Evolutionary conservation across 2,329 filamentous ascomycete genomes (phyloP), one percentile per base, ranked within the genome.

Genomic region (Trichoderma sp.): DNA sequence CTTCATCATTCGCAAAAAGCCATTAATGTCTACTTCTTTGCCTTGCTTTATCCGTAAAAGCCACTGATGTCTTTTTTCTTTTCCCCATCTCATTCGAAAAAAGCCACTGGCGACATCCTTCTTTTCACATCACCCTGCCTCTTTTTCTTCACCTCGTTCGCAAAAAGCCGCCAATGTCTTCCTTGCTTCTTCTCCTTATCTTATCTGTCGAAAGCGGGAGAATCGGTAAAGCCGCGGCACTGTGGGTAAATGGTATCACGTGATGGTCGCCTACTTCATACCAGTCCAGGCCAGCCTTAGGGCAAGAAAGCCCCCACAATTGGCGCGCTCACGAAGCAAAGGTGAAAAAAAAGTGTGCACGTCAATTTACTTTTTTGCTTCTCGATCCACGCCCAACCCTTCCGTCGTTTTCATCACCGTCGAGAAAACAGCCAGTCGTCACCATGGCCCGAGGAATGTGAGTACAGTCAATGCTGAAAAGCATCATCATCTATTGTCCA

Each of bases 361-460:
- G n/a, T 39, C 61, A 45, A 45, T 56, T 64, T 56, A 53, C 50
- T 34, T 72, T 72, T 74, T 17, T 19, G 75, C 70, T 71, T 72
- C 70, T 70, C 70, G 70, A 64, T 73, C 70, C 67, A 70, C 50
- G 72, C 69, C 67, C 68, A 69, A 67, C 70, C 67, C 58, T 70
- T 74, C 73, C 72, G 72, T 74, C 73, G 73, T 75, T 75, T 73
- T 76, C 78, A 78, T 74, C 79, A 77, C 76, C 73, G 72, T 70
- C 77, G 76, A 78, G 78, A 77, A 73, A 73, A 71, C 74, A 79
- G 75, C 76, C 77, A 78, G 74, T 75, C 78, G 80, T 78, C 78
- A 89, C 80, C 77, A 90, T 90, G 87, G 86, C 84, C 80, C 85
- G 87, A 81, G 87, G 87, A 87, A 87, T 85, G 83, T 85, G 78